Evolutionary conservation across 2,329 filamentous ascomycete genomes (phyloP).

Genomic region (Aspergillus tamarii): DNA sequence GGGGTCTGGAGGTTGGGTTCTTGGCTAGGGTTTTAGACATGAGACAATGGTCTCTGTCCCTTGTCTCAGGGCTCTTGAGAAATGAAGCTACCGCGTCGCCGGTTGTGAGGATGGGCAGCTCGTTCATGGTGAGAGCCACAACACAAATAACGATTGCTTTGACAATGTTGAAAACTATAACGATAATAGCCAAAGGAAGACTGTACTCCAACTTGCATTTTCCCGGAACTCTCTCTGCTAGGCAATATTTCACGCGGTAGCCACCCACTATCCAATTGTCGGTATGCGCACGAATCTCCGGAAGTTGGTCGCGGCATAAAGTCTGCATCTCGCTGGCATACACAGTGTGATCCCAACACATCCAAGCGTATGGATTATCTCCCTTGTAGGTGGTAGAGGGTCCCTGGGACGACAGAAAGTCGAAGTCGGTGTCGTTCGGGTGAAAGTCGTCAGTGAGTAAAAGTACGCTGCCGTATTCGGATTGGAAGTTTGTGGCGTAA

Average conservation of each 20-base stretch:
- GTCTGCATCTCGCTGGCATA: not conserved
- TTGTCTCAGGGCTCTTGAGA: slow-evolving; percentile 2
- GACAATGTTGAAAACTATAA: slow-evolving; percentile 25
- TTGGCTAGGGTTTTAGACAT: not conserved
- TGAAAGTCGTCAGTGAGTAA: slow-evolving; percentile 5
- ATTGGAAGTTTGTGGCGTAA: slow-evolving; percentile 5
- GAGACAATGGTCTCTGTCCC: slow-evolving; percentile 1
- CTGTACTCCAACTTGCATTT: slow-evolving; percentile 23
- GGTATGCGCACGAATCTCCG: not conserved
- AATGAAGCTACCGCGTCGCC: slow-evolving; percentile 17
- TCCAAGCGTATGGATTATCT: slow-evolving; percentile 2
- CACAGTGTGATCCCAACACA: not conserved
- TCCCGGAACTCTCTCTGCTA: slow-evolving; percentile 20
- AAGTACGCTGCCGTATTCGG: slow-evolving; percentile 2
- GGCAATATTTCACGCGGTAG: slow-evolving; percentile 10
- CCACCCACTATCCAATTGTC: slow-evolving; percentile 5
- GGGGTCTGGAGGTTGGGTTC: not conserved
- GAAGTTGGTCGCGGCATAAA: not conserved
- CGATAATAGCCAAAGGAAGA: slow-evolving; percentile 17
- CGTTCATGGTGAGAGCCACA: not conserved
- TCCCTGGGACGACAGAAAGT: not conserved
- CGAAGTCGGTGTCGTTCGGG: not conserved
- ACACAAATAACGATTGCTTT: slow-evolving; percentile 15
- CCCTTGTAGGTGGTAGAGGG: not conserved
- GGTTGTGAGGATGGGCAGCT: slow-evolving; percentile 6